Evolutionary conservation across 2,329 filamentous ascomycete genomes (phyloP).

Genomic region (Sarocladium strictum): DNA sequence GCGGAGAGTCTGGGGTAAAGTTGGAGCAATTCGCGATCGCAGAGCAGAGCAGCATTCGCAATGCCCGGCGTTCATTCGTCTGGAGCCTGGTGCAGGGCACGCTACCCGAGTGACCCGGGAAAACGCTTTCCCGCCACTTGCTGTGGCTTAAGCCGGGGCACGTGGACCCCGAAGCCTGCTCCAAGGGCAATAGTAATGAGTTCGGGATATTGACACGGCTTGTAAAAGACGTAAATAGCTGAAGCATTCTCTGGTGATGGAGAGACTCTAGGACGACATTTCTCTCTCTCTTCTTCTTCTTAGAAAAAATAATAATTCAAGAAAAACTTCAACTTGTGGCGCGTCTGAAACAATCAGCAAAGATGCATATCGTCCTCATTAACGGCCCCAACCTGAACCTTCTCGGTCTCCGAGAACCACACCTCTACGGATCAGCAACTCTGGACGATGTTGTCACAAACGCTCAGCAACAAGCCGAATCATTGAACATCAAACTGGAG

Average conservation of each 20-base stretch:
- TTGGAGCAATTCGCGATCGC: background rate
- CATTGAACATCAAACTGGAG: constrained; percentile 42
- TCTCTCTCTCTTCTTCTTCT: too few relatives aligned
- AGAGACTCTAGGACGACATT: too few relatives aligned
- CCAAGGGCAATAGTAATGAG: too few relatives aligned
- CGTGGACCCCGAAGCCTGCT: too few relatives aligned
- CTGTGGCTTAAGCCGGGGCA: background rate
- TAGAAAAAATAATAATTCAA: too few relatives aligned
- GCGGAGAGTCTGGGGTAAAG: constrained; percentile 6
- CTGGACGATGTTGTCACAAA: constrained; percentile 53
- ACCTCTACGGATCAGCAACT: constrained; percentile 66
- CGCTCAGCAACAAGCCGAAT: constrained; percentile 42
- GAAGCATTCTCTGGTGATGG: too few relatives aligned
- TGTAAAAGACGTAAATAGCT: too few relatives aligned
- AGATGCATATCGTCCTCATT: constrained; percentile 56
- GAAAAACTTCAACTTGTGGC: too few relatives aligned
- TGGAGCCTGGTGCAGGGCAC: background rate
- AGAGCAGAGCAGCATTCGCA: background rate
- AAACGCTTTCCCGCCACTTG: background rate
- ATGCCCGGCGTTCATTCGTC: background rate
- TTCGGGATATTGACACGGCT: too few relatives aligned
- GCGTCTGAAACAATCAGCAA: background rate
- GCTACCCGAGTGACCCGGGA: background rate
- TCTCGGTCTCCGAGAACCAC: constrained; percentile 66
- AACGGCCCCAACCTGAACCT: constrained; percentile 83